A percentile compares a stretch with the other conserved stretches of the same genome.
phyloP scores from a whole-genome alignment of 192 early-diverging fungal genomes.

The Gryganskiella cystojenkinii region DNA sequence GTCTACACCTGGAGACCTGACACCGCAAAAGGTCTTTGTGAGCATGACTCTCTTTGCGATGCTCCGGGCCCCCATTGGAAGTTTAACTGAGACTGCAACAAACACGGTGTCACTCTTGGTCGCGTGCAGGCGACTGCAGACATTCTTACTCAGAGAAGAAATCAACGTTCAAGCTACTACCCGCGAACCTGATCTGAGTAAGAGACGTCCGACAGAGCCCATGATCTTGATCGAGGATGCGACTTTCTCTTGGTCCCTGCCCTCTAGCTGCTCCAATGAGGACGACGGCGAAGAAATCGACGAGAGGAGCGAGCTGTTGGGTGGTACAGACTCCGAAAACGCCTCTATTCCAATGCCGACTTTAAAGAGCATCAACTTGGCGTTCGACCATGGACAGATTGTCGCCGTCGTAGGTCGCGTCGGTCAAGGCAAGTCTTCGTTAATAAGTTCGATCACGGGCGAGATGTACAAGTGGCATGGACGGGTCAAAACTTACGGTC shows the following conservation, averaged over 20 bases:
- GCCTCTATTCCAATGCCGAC: too few relatives aligned
- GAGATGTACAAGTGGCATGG: conserved; percentile 84
- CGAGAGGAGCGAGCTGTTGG: conserved; percentile 3
- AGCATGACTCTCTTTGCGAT: too few relatives aligned
- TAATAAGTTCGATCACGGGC: conserved; percentile 70
- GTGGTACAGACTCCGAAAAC: conserved; percentile 19
- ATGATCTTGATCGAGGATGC: conserved; percentile 13
- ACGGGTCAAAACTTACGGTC: conserved; percentile 67
- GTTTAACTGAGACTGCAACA: background rate
- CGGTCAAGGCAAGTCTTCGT: conserved; percentile 70
- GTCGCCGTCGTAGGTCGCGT: conserved; percentile 87
- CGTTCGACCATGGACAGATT: conserved; percentile 60
- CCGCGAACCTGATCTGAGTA: too few relatives aligned
- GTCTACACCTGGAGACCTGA: too few relatives aligned
- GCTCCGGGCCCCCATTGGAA: too few relatives aligned
- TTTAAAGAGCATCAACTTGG: conserved; percentile 44
- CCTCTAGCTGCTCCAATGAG: background rate
- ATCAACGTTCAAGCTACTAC: too few relatives aligned
- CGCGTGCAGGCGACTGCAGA: too few relatives aligned
- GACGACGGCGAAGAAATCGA: conserved; percentile 11
- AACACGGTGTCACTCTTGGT: too few relatives aligned
- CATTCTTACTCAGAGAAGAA: too few relatives aligned
- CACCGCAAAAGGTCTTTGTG: too few relatives aligned
- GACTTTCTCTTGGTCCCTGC: conserved; percentile 28
- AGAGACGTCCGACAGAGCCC: too few relatives aligned